Evolutionary conservation across 2,329 filamentous ascomycete genomes (phyloP), one percentile per base, ranked within the genome.

Genomic region (Graphilbum fragrans): DNA sequence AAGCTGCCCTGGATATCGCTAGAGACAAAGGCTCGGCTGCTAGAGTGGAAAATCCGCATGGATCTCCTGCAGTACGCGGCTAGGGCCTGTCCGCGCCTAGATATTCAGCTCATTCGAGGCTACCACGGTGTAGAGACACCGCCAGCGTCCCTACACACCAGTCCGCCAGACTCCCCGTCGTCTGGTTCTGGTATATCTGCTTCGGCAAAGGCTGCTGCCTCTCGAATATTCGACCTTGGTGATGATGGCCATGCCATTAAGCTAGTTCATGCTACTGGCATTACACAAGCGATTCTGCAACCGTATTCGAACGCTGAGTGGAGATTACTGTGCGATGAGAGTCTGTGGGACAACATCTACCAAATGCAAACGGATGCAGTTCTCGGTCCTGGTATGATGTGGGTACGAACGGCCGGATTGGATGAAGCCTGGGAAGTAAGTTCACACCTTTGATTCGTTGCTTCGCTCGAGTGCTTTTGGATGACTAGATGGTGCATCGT

Each of bases 201-300:
- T 0, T 39, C 70, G 43, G 39, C 45, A 4, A 11, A 31, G 58
- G 66, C 67, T 2, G 57, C 76, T 3, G 57, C 74, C 7, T 55
- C 64, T 2, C 60, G 67, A 10, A 55, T 78, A 17, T 64, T 68
- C 44, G 45, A 47, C 10, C 53, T 72, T 27, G 53, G 69, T 0
- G 88, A 94, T 49, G 87, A 95, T 58, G 87, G 88, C 0, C 90
- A 96, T 60, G 69, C 77, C 10, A 68, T 79, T 41, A 95, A 95
- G 59, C 61, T 93, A 5, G 67, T 80, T 8, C 67, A 87, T 25
- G 80, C 85, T 2, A 58, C 92, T 17, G 71, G 72, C 4, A 51
- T 85, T 76, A 1, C 67, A 80, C 55, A 55, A 65, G 25, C 53
- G 70, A 2, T 71, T 68, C 39, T 57, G 11, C 38, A 22, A 37